Evolutionary conservation across 371 early-diverging fungal species (phyloP), one percentile per base, ranked within the genome.

Genomic region (Syncephalastrum monosporum): DNA sequence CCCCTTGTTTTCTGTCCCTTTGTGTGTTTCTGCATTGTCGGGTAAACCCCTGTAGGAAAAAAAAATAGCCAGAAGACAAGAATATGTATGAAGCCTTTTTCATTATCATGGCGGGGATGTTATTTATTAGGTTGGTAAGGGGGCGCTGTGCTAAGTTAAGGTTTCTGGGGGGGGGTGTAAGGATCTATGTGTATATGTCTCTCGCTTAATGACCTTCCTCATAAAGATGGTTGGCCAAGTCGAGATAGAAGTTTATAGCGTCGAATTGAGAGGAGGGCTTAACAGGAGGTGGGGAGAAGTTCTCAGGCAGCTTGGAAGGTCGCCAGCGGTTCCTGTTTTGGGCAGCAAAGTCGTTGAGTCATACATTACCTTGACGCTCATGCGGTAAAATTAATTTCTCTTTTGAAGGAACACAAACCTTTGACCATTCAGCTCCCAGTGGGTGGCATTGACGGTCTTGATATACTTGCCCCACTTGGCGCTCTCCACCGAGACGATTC

Each of bases 381-480:
- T 10, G 38, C 38, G 12, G 10, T 10, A 8, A 33, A 33, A 33
- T 10, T 10, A 33, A 33, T 33, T 10, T 12, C 38, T 33, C 38
- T 33, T 33, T 29, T 33, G 27, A 42, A 15, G 38, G 8, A 52
- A 29, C 33, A 53, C 57, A 50, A 49, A 65, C 66, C 64, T 60
- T 61, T 68, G 60, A 12, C 69, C 79, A 60, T 82, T 88, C 46
- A 95, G 77, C 65, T 89, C 92, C 86, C 90, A 96, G 66, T 96
- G 94, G 60, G 92, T 89, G 19, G 89, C 87, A 42, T 86, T 73
- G 19, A 94, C 78, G 12, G 90, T 88, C 42, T 88, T 89, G 27
- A 93, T 63, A 59, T 92, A 92, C 50, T 84, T 72, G 16, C 97
- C 97, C 94, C 94, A 96, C 61, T 77, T 78, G 5, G 95, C 94